Conservation (phyloP, 805 yeast genomes). For the Cyberlindnera maclurae region DNA sequence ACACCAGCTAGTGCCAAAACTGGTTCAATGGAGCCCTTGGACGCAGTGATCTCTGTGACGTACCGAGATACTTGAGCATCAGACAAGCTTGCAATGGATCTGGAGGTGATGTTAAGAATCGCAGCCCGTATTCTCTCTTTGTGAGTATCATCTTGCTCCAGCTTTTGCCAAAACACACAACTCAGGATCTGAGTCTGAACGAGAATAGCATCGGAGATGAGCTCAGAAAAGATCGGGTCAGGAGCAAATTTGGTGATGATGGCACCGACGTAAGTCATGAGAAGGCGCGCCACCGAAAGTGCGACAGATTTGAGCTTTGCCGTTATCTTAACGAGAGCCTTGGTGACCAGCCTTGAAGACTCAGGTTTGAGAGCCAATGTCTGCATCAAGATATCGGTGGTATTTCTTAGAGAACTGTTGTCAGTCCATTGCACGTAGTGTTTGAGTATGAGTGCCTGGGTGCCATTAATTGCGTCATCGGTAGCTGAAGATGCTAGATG, state of each 20-base stretch:
- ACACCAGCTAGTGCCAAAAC: constrained; percentile 30
- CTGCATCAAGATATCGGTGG: constrained; percentile 10
- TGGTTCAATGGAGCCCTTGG: constrained; percentile 28
- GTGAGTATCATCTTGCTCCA: constrained; percentile 30
- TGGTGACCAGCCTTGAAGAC: constrained; percentile 12
- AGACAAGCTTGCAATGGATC: constrained; percentile 21
- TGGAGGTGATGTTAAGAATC: constrained; percentile 25
- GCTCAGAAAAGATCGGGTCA: constrained; percentile 21
- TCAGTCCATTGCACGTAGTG: constrained; percentile 13
- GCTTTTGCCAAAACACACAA: constrained; percentile 11
- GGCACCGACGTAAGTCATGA: constrained; percentile 50
- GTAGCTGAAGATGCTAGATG: constrained; percentile 1
- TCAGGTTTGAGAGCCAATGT: constrained; percentile 7
- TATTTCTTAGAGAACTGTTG: constrained; percentile 2
- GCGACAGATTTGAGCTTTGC: constrained; percentile 36
- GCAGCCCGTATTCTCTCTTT: constrained; percentile 32
- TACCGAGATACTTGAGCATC: constrained; percentile 11
- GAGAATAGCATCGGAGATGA: constrained; percentile 27
- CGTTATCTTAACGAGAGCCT: constrained; percentile 26
- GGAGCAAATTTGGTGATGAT: constrained; percentile 25
- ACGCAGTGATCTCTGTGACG: constrained; percentile 9
- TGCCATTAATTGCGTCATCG: constrained; percentile 12
- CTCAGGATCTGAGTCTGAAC: constrained; percentile 28
- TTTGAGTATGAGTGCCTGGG: constrained; percentile 15
- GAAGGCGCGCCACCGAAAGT: constrained; percentile 45